These are phyloP conservation scores for Stramenopiles sp. DNA, from an alignment of 352 stramenopile genomes.

Conservation along the genomic window DNA sequence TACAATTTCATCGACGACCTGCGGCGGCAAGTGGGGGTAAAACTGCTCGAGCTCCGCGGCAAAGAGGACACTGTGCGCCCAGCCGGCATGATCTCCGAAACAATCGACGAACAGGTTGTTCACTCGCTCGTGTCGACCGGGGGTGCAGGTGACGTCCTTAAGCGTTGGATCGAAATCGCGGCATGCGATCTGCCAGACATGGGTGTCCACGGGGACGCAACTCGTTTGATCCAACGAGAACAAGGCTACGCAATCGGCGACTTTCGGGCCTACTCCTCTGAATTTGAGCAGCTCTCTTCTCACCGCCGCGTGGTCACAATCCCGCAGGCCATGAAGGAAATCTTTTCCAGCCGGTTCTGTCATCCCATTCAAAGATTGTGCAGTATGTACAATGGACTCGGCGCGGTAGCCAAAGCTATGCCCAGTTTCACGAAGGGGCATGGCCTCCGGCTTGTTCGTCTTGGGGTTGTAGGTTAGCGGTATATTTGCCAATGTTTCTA, in stretches of 20 bases:
- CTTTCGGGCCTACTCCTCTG: constrained; percentile 76
- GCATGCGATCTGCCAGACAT: constrained; percentile 85
- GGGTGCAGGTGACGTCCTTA: constrained; percentile 41
- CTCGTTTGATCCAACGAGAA: constrained; percentile 77
- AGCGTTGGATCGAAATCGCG: constrained; percentile 43
- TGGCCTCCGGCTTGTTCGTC: neutral
- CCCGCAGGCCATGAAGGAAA: too few relatives aligned
- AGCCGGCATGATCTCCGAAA: constrained; percentile 68
- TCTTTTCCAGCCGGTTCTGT: too few relatives aligned
- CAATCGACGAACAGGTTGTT: constrained; percentile 70
- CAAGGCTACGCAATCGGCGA: constrained; percentile 88
- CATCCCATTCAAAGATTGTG: too few relatives aligned
- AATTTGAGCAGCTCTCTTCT: too few relatives aligned
- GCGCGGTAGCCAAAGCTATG: constrained; percentile 32
- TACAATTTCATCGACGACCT: too few relatives aligned
- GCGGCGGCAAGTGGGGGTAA: too few relatives aligned
- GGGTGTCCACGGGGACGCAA: constrained; percentile 84
- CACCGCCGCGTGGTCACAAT: too few relatives aligned
- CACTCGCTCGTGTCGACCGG: constrained; percentile 54
- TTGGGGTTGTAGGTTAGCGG: constrained; percentile 43
- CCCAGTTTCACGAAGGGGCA: constrained; percentile 13
- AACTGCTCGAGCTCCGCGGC: constrained; percentile 61
- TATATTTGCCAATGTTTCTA: constrained; percentile 44
- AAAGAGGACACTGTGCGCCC: constrained; percentile 68
- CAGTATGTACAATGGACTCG: constrained; percentile 30